Conservation (phyloP, 1,284 basidiomycete species). For the Macrocybe sp. region DNA sequence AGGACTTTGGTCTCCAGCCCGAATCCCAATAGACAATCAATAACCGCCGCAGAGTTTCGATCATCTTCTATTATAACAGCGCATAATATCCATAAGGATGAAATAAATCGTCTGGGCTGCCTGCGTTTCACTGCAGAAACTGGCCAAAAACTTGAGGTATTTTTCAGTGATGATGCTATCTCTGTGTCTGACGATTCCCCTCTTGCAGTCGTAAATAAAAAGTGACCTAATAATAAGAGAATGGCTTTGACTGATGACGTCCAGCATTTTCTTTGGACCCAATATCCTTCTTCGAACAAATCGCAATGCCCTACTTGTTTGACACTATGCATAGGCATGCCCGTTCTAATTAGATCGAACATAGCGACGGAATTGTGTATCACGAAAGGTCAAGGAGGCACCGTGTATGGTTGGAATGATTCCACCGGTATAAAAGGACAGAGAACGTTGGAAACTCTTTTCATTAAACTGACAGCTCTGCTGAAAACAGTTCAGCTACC, state of each 20-base stretch:
- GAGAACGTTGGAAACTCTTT: conserved; percentile 9
- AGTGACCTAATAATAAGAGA: background rate
- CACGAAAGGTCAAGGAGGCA: conserved; percentile 10
- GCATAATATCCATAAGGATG: background rate
- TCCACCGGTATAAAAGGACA: conserved; percentile 2
- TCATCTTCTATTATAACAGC: conserved; percentile 5
- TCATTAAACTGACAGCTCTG: conserved; percentile 10
- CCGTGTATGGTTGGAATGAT: conserved; percentile 7
- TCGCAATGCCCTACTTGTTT: conserved; percentile 12
- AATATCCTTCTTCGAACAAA: conserved; percentile 9
- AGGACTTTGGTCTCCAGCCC: background rate
- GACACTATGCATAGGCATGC: conserved; percentile 20
- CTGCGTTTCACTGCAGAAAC: conserved; percentile 20
- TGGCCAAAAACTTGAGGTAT: conserved; percentile 17
- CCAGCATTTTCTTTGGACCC: conserved; percentile 11
- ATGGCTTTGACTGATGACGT: conserved; percentile 4
- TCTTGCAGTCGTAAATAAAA: background rate
- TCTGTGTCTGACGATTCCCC: background rate
- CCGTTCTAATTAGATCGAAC: conserved; percentile 20
- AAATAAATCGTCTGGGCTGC: background rate
- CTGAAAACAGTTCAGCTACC: conserved; percentile 6
- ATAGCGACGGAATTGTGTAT: conserved; percentile 10
- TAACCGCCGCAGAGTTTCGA: conserved; percentile 1
- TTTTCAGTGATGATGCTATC: conserved; percentile 25
- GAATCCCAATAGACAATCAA: background rate